phyloP scores from a whole-genome alignment of 73 alveolate genomes.

The Uronychia setigera region DNA sequence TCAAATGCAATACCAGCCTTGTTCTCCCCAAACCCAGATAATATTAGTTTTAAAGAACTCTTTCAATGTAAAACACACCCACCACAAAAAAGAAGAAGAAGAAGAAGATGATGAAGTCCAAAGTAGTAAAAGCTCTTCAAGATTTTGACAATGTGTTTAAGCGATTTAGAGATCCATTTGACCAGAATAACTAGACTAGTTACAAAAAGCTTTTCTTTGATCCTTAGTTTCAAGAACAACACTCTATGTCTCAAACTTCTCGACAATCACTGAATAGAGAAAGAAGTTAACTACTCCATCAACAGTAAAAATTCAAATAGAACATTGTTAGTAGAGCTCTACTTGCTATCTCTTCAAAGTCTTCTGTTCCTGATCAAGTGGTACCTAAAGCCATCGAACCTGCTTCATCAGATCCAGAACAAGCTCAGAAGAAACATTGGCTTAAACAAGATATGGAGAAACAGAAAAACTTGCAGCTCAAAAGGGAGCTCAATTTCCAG shows the following conservation, averaged over 20 bases:
- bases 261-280: background rate
- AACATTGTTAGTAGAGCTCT: background rate
- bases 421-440: too few species aligned
- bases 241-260: background rate
- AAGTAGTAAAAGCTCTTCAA: background rate
- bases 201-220: background rate
- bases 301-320: background rate
- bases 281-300: background rate
- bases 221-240: background rate
- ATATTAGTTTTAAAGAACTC: background rate
- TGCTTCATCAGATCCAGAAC: too few species aligned
- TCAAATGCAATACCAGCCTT: too few species aligned
- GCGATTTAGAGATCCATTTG: background rate
- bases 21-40: background rate
- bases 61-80: background rate
- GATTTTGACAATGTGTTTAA: background rate
- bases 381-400: too few species aligned
- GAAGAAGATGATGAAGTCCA: background rate
- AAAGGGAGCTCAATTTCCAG: too few species aligned
- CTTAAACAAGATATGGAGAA: too few species aligned
- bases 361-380: too few species aligned
- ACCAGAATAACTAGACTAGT: background rate
- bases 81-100: background rate
- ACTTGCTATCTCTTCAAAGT: background rate
- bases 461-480: too few species aligned